Base-by-base conservation (phyloP, 169 alveolate genomes). In the Plasmodium falciparum region DNA sequence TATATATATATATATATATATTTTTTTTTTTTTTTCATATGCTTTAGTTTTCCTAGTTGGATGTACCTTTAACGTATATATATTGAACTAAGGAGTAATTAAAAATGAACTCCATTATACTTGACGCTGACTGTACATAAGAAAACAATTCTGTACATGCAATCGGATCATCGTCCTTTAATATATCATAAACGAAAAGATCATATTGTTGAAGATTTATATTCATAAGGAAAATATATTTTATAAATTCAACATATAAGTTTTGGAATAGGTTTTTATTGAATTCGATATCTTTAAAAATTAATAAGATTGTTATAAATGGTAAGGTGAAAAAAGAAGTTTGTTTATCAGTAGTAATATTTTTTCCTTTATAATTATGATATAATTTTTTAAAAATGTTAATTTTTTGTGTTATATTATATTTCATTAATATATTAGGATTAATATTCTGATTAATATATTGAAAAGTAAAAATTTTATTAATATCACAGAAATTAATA, bases 211-310 rank as follows among this genome's bases (percentile, higher is more conserved):
- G 45, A 47, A 13, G 67, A 15, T 69, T 80, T 33, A 80, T 62
- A 45, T 80, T 80, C 9, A 80, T 29, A 20, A 80, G 70, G 49
- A 80, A 80, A 67, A 80, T 20, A 80, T 80, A 52, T 50, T 80
- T 80, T n/a, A 80, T 47, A 0, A 80, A 49, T 33, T 80, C 83
- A 13, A 80, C 83, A 67, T 33, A 80, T 43, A 80, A 2, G n/a
- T 80, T 33, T 54, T 39, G 73, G 33, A 80, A 80, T 20, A 80
- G 13, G 56, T 67, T 80, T 80, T 33, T 52, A 20, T 80, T 80
- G 1, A 80, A 7, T 59, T 80, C 49, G 0, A 47, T 80, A 67
- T 80, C 90, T 62, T 69, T 52, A 59, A 80, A 80, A 66, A 80
- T 49, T 15, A 69, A 24, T 39, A 80, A 67, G 69, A 80, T 66